Percentiles rank a stretch among this genome's conserved stretches.
Conservation (phyloP, 2,329 filamentous ascomycete species). For the Diplodia intermedia region DNA sequence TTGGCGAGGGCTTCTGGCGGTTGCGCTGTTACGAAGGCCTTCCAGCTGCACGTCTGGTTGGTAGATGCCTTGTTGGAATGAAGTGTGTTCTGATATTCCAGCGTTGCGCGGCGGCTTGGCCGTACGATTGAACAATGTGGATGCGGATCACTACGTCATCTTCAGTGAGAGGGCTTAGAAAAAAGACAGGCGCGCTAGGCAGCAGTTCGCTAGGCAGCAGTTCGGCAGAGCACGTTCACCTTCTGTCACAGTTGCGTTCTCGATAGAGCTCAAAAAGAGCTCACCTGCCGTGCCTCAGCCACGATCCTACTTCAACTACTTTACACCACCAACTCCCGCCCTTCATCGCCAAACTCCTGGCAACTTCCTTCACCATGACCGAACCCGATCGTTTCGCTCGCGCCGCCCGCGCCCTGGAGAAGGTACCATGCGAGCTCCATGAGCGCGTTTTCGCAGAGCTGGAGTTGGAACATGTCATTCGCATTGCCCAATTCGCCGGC, state of each 20-base stretch:
- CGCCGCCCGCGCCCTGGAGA: background rate
- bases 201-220: background rate
- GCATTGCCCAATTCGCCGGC: background rate
- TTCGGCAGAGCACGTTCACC: too few relatives aligned
- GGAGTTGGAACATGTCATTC: background rate
- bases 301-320: too few relatives aligned
- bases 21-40: background rate
- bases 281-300: too few relatives aligned
- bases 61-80: background rate
- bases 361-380: background rate
- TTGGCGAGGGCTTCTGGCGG: background rate
- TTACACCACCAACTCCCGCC: background rate
- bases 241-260: too few relatives aligned
- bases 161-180: background rate
- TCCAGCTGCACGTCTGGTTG: background rate
- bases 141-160: too few relatives aligned
- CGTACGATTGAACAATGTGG: too few relatives aligned
- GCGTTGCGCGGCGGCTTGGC: background rate
- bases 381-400: background rate
- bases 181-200: background rate
- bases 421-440: background rate
- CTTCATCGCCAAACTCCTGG: too few relatives aligned
- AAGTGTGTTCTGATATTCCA: background rate
- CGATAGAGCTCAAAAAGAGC: too few relatives aligned
- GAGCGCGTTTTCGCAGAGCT: background rate